These are phyloP conservation scores for Alnus rubra DNA, from an alignment of 306 rosid genomes.

Conservation along the genomic window DNA sequence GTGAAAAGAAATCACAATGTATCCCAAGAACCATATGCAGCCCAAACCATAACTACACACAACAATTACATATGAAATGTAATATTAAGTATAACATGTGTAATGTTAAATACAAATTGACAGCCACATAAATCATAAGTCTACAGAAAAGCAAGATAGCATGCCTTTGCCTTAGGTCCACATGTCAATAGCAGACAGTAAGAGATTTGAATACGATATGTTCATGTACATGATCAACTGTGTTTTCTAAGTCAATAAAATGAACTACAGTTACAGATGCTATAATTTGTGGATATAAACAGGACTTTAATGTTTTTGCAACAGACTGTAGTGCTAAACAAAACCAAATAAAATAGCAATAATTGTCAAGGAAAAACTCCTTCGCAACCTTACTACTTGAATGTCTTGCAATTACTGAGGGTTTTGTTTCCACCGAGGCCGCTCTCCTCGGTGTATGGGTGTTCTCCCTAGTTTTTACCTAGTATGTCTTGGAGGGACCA, in stretches of 20 bases:
- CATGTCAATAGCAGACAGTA: constrained; percentile 3
- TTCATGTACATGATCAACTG: background rate
- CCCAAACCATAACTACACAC: background rate
- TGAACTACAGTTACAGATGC: background rate
- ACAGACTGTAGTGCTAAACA: background rate
- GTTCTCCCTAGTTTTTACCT: no score
- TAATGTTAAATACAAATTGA: background rate
- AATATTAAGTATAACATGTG: background rate
- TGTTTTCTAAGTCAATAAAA: background rate
- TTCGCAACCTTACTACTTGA: background rate
- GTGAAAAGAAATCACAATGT: background rate
- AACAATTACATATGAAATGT: background rate
- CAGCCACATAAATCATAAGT: background rate
- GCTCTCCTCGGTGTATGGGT: no score
- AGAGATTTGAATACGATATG: constrained; percentile 1
- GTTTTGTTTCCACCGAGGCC: no score
- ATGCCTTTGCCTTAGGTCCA: background rate
- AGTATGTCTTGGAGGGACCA: no score
- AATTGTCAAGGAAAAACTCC: background rate
- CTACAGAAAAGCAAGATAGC: background rate
- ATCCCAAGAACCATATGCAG: background rate
- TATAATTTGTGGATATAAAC: background rate
- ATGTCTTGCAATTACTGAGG: background rate
- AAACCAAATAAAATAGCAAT: background rate
- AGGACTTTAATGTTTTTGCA: background rate